Evolutionary conservation across 768 basidiomycete species (phyloP), one percentile per base, ranked within the genome.

Genomic region (Hypsizygus marmoreus): DNA sequence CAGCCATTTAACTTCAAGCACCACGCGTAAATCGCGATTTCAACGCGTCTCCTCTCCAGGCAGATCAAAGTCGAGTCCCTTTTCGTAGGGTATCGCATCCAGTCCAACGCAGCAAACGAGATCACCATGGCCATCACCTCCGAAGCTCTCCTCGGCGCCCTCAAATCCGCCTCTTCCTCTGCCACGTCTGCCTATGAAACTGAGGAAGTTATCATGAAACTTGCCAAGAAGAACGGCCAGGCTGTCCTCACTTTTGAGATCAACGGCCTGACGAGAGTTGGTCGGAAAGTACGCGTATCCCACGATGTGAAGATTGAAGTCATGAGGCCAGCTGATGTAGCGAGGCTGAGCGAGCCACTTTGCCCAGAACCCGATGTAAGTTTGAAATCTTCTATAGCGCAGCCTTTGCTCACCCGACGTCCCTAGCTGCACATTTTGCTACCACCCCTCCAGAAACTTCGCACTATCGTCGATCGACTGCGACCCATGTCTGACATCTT

Each of bases 281-380:
- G 88, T 4, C 72, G 82, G 47, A 72, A 65, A 32, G 76, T 91
- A 30, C 74, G 77, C 34, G 79, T 94, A 16, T 71, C 79, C 0
- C 91, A 95, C 59, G 91, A 93, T 56, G 88, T 94, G 22, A 77
- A 79, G 53, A 87, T 94, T 45, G 87, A 88, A 39, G 83, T 95
- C 7, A 76, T 91, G 79, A 81, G 81, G 45, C 86, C 86, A 1
- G 69, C 71, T 0, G 92, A 94, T 46, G 80, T 88, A 9, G 82
- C 77, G 14, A 80, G 74, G 49, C 74, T 94, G 44, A 75, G 70
- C 20, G 92, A 94, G 60, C 92, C 92, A 1, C 63, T 89, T 54
- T 94, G 91, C 59, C 92, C 92, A 1, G 84, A 88, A 23, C 89
- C 91, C 12, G 88, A 94, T 49, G 92, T 91, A 54, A 54, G 80